Evolutionary conservation across 768 basidiomycete genomes (phyloP).

Genomic region (Holtermanniella nyarrowii): DNA sequence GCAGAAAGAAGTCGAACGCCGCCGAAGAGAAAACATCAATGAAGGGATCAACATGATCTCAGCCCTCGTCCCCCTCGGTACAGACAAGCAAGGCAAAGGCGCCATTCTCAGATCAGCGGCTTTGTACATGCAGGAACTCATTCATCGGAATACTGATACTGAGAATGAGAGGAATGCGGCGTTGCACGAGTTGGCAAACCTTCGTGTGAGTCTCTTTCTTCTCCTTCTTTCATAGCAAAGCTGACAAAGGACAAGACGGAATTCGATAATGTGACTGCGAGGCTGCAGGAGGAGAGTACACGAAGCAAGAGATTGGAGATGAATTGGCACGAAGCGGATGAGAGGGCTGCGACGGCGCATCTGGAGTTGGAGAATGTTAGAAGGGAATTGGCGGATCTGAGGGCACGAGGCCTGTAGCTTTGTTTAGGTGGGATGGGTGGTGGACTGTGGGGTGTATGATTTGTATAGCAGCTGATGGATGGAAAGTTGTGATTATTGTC

Average conservation of each 20-base stretch:
- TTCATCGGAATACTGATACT: slow-evolving; percentile 45
- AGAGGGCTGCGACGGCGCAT: slow-evolving; percentile 23
- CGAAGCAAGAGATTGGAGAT: slow-evolving; percentile 21
- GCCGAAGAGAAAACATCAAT: slow-evolving; percentile 89
- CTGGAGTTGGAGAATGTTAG: slow-evolving; percentile 26
- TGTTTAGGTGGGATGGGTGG: not conserved
- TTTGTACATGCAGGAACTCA: slow-evolving; percentile 81
- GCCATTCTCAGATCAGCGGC: slow-evolving; percentile 79
- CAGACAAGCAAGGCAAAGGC: slow-evolving; percentile 62
- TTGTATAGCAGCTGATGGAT: no score
- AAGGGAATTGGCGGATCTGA: slow-evolving; percentile 18
- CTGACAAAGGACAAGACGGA: slow-evolving; percentile 9
- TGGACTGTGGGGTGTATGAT: no score
- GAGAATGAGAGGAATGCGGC: slow-evolving; percentile 14
- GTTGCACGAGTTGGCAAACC: slow-evolving; percentile 15
- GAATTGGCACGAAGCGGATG: slow-evolving; percentile 34
- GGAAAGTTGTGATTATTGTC: no score
- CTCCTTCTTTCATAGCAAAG: not conserved
- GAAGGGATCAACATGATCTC: slow-evolving; percentile 89
- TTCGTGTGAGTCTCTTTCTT: not conserved
- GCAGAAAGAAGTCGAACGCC: slow-evolving; percentile 96
- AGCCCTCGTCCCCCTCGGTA: slow-evolving; percentile 74
- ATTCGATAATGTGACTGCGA: slow-evolving; percentile 4
- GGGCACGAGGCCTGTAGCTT: not conserved
- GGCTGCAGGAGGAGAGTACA: slow-evolving; percentile 19